Evolutionary conservation across 2,329 filamentous ascomycete species (phyloP).

Genomic region (Spiromastix sp.): DNA sequence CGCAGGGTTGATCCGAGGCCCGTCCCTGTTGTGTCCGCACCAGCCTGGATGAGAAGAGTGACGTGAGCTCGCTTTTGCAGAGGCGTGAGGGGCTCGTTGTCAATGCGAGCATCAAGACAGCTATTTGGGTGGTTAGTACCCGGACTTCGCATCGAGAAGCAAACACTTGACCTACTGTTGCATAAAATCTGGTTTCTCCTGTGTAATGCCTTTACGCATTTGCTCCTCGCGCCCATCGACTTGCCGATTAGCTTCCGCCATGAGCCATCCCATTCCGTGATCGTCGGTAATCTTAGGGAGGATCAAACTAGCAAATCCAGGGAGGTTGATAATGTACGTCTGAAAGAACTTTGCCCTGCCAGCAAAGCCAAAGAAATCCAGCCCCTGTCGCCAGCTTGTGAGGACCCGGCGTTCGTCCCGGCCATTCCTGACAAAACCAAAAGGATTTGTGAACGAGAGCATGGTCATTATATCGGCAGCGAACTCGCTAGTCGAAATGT

Average conservation of each 20-base stretch:
- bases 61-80: conserved; percentile 27
- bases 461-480: conserved; percentile 34
- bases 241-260: conserved; percentile 25
- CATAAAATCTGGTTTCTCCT: conserved; percentile 23
- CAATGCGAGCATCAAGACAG: conserved; percentile 22
- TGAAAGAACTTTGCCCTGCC: conserved; percentile 26
- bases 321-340: conserved; percentile 21
- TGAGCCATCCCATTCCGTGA: conserved; percentile 28
- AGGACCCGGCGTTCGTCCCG: conserved; percentile 29
- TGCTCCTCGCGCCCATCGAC: conserved; percentile 18
- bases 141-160: not conserved
- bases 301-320: conserved; percentile 10
- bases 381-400: conserved; percentile 26
- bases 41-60: conserved; percentile 27
- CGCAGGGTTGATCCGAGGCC: conserved; percentile 23
- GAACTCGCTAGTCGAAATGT: conserved; percentile 19
- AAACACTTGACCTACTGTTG: conserved; percentile 17
- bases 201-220: not conserved
- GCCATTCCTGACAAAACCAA: conserved; percentile 30
- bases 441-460: conserved; percentile 27
- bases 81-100: conserved; percentile 20
- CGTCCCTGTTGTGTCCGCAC: conserved; percentile 27
- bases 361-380: conserved; percentile 28
- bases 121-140: conserved; percentile 8
- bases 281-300: conserved; percentile 21